Percentiles rank a stretch among this genome's conserved stretches.
Conservation (phyloP, 768 basidiomycete species). For the Mrakia blollopis region DNA sequence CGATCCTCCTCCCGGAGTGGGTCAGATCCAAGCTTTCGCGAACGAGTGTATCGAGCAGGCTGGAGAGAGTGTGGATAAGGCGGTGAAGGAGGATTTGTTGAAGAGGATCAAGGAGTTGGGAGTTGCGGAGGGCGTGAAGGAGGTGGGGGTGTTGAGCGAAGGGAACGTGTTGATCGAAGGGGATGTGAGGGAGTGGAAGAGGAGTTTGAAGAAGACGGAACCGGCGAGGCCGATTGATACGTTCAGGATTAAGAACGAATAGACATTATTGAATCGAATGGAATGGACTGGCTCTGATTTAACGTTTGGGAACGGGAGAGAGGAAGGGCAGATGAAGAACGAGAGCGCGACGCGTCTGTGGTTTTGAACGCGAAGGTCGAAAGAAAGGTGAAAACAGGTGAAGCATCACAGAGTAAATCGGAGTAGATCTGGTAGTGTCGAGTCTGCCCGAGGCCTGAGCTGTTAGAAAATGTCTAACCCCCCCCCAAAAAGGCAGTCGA, state of each 20-base stretch:
- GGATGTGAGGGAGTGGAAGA: conserved; percentile 26
- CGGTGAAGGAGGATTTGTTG: conserved; percentile 52
- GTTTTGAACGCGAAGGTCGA: too few relatives aligned
- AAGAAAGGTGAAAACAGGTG: too few relatives aligned
- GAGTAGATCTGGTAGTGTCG: too few relatives aligned
- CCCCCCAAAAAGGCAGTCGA: too few relatives aligned
- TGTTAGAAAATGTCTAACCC: too few relatives aligned
- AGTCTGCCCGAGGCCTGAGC: too few relatives aligned
- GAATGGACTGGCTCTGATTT: too few relatives aligned
- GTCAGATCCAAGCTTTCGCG: conserved; percentile 58
- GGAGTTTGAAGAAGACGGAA: conserved; percentile 1
- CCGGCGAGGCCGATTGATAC: conserved; percentile 23
- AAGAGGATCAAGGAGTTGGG: conserved; percentile 55
- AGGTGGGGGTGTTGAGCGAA: neutral
- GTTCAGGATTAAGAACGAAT: conserved; percentile 2
- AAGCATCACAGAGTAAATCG: too few relatives aligned
- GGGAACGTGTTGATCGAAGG: conserved; percentile 25
- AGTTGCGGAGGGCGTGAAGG: neutral
- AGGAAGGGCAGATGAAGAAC: too few relatives aligned
- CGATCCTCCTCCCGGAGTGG: conserved; percentile 58
- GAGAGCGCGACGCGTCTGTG: too few relatives aligned
- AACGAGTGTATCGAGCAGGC: conserved; percentile 44
- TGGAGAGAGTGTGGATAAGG: conserved; percentile 43
- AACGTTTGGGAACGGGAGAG: too few relatives aligned
- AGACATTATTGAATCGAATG: too few relatives aligned